These are phyloP conservation scores for Lactarius psammicola DNA, from an alignment of 768 basidiomycete genomes.

Conservation along the genomic window DNA sequence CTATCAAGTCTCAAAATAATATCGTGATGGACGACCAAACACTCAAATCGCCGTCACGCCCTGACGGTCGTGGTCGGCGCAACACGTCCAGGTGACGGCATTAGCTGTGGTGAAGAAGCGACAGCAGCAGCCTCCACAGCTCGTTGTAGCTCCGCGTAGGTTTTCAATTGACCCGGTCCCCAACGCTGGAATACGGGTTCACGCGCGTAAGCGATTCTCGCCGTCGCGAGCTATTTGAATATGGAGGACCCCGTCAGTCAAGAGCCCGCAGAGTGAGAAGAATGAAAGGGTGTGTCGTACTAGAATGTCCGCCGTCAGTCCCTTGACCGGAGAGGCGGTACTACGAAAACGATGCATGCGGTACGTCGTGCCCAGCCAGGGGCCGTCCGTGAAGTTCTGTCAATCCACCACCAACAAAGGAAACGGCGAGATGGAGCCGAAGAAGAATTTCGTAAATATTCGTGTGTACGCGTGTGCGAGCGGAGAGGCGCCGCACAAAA, in stretches of 20 bases:
- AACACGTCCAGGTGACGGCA: background rate
- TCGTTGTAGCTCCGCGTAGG: conserved; percentile 30
- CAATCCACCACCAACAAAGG: background rate
- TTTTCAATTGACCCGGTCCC: conserved; percentile 50
- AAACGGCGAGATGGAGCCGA: background rate
- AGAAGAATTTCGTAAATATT: background rate
- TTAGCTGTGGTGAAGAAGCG: background rate
- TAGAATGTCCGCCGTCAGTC: conserved; percentile 79
- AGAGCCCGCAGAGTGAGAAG: background rate
- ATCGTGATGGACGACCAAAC: background rate
- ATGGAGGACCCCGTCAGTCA: background rate
- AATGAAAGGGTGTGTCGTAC: conserved; percentile 42
- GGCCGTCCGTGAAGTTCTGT: conserved; percentile 50
- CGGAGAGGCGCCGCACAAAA: background rate
- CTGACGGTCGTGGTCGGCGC: background rate
- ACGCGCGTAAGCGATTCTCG: conserved; percentile 60
- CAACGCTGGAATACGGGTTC: conserved; percentile 53
- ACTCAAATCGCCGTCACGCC: conserved; percentile 1
- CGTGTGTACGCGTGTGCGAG: background rate
- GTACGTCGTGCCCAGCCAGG: conserved; percentile 54
- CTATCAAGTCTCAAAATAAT: background rate
- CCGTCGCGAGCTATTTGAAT: conserved; percentile 57
- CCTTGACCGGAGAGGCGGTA: conserved; percentile 76
- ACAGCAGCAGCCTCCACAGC: conserved; percentile 21
- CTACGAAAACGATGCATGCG: conserved; percentile 85